Percentiles rank a stretch among this genome's conserved stretches.
Evolutionary conservation across 352 stramenopile genomes (phyloP).

Genomic region (Phytophthora vignae): DNA sequence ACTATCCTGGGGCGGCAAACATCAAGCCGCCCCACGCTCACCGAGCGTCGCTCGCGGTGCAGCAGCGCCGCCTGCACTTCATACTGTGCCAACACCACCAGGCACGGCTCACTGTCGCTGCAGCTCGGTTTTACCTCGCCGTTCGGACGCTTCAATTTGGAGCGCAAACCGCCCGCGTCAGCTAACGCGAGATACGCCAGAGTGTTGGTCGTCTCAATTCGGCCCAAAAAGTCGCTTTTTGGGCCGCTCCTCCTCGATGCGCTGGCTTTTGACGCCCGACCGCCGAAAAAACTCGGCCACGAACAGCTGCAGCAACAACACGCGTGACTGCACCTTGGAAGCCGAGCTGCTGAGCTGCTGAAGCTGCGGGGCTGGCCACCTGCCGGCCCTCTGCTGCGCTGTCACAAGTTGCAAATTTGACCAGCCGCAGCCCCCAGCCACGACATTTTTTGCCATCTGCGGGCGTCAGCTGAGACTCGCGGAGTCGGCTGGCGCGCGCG

Average conservation of each 20-base stretch:
- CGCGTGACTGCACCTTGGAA: too few relatives aligned
- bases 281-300: background rate
- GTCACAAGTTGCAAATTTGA: background rate
- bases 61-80: background rate
- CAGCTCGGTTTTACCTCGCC: too few relatives aligned
- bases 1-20: background rate
- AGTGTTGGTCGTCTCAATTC: background rate
- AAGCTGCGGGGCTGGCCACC: background rate
- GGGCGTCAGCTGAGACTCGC: constrained; percentile 4
- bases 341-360: background rate
- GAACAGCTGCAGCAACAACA: background rate
- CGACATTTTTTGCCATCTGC: constrained; percentile 1
- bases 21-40: background rate
- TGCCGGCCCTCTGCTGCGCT: background rate
- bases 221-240: background rate
- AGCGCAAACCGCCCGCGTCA: background rate
- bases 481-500: background rate
- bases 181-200: background rate
- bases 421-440: background rate
- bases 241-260: background rate
- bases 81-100: background rate
- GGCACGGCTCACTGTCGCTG: background rate
- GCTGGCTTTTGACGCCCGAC: background rate
- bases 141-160: background rate
- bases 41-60: background rate